phyloP scores from a whole-genome alignment of 108 stramenopile species.

The Cyclostephanos invisitatus region DNA sequence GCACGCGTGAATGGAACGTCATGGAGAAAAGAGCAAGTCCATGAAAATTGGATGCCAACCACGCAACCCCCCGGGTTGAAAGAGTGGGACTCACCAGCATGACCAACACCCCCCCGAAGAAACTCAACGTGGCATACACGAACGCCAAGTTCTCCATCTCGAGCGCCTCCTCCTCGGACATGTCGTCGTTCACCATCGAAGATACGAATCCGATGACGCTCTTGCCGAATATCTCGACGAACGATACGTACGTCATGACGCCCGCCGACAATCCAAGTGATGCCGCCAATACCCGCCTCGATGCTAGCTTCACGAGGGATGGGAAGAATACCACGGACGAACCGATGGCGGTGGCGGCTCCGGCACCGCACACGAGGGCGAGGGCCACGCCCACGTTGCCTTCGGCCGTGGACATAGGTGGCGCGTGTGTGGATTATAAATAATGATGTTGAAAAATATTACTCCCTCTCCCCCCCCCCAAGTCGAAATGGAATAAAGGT shows the following conservation, averaged over 20 bases:
- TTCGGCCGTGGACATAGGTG: constrained; percentile 4
- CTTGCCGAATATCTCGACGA: constrained; percentile 80
- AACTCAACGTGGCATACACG: constrained; percentile 57
- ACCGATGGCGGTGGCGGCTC: constrained; percentile 62
- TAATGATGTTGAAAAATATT: too few relatives aligned
- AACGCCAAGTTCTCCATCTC: constrained; percentile 37
- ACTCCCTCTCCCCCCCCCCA: too few relatives aligned
- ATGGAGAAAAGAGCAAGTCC: too few relatives aligned
- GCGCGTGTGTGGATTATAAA: too few relatives aligned
- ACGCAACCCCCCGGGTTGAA: neutral
- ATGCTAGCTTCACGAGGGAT: constrained; percentile 55
- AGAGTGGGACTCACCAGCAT: constrained; percentile 54
- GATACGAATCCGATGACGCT: constrained; percentile 39
- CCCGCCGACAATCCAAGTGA: constrained; percentile 71
- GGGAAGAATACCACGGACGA: constrained; percentile 70
- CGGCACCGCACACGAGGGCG: constrained; percentile 50
- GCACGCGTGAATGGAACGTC: neutral
- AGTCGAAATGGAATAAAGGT: too few relatives aligned
- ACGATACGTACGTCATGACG: constrained; percentile 85
- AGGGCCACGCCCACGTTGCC: constrained; percentile 55
- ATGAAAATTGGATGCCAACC: neutral
- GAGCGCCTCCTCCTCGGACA: constrained; percentile 21
- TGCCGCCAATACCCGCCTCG: constrained; percentile 56
- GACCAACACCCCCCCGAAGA: constrained; percentile 68
- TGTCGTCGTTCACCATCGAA: constrained; percentile 4